Evolutionary conservation across 1,284 basidiomycete genomes (phyloP).

Genomic region (Albatrellus sp.): DNA sequence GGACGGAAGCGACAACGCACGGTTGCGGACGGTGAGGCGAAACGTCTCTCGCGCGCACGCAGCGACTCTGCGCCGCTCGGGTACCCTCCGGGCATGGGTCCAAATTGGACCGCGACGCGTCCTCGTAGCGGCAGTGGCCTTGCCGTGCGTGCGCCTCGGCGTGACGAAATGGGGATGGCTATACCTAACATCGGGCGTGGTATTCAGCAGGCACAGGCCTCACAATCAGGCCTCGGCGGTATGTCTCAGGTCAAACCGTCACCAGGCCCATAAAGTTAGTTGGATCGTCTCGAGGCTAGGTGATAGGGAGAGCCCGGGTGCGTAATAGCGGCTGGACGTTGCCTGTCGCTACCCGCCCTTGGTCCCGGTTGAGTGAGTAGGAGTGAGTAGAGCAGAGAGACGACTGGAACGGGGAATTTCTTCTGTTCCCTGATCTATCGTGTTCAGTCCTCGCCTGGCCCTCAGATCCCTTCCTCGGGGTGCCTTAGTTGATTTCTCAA

Average conservation of each 20-base stretch:
- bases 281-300: no score
- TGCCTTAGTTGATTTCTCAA: no score
- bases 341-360: no score
- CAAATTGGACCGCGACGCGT: constrained; percentile 21
- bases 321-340: no score
- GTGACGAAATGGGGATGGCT: constrained; percentile 9
- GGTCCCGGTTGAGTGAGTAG: no score
- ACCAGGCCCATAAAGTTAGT: constrained; percentile 4
- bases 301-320: no score
- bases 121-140: constrained; percentile 27
- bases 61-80: constrained; percentile 37
- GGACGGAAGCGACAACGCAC: constrained; percentile 25
- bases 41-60: constrained; percentile 29
- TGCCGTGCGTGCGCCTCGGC: constrained; percentile 9
- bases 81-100: constrained; percentile 19
- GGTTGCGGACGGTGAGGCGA: constrained; percentile 12
- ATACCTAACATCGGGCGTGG: constrained; percentile 11
- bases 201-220: constrained; percentile 1
- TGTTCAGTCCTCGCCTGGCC: no score
- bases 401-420: no score
- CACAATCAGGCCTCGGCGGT: not conserved
- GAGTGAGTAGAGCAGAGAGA: no score
- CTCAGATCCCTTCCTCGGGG: no score
- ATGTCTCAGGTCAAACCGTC: constrained; percentile 9
- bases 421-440: no score